Evolutionary conservation across 2,329 filamentous ascomycete genomes (phyloP), one percentile per base, ranked within the genome.

Genomic region (Penicillium palitans): DNA sequence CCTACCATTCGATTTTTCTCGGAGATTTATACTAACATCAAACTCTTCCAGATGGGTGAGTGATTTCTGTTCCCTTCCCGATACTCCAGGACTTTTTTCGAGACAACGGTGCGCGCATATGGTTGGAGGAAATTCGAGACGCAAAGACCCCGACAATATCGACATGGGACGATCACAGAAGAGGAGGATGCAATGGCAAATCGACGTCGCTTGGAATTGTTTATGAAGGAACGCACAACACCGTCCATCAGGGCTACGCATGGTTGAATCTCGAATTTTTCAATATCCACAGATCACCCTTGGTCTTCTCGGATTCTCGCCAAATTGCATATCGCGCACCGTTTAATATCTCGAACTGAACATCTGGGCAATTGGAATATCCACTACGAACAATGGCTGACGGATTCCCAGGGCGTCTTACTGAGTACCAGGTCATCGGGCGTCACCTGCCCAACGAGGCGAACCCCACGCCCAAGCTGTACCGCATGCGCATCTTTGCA

Each of bases 381-480:
- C 40, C 13, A 27, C 33, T 40, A 41, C 47, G 56, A 63, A 66
- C 61, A 55, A 58, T 68, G 49, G 68, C 72, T 76, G 67, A 76
- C 70, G 68, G 65, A 62, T 66, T 67, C 62, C 67, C 81, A 99
- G 95, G 93, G 91, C 95, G 95, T 88, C 93, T 99, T 85, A 90
- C 92, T 81, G 95, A 99, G 89, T 99, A 96, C 88, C 95, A 98
- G 89, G 93, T 99, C 86, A 96, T 99, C 80, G 95, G 96, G 85
- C 93, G 96, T 83, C 93, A 97, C 84, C 83, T 99, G 90, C 95
- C 95, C 83, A 91, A 90, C 78, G 95, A 99, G 86, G 86, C 90
- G 80, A 96, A 96, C 87, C 92, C 93, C 77, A 91, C 91, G 76
- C 95, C 95, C 75, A 93, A 95, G 85, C 90, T 99, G 82, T 99